A percentile compares a stretch with the other conserved stretches of the same genome.
These are phyloP conservation scores for Arthrobotrys sphaeroides DNA, from an alignment of 2,329 filamentous ascomycete genomes.

Conservation along the genomic window DNA sequence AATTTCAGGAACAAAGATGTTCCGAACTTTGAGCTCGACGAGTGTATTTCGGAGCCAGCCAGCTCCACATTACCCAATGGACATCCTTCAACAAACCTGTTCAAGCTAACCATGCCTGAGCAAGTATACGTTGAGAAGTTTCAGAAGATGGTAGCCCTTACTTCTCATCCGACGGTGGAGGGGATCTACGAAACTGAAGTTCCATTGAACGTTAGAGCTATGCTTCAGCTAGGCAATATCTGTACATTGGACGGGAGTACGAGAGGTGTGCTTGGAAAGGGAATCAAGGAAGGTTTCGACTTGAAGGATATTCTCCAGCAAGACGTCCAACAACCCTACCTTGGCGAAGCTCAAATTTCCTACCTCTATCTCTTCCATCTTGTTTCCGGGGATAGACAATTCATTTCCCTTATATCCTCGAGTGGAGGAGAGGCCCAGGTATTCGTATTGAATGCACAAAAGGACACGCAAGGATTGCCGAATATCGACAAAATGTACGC, in stretches of 20 bases:
- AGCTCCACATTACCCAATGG: conserved; percentile 94
- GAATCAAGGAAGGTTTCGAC: conserved; percentile 92
- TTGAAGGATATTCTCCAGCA: conserved; percentile 70
- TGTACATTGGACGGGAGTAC: conserved; percentile 95
- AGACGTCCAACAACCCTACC: conserved; percentile 71
- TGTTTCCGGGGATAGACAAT: conserved; percentile 85
- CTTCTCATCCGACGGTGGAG: conserved; percentile 93
- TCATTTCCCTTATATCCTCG: conserved; percentile 93
- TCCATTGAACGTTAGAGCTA: conserved; percentile 83
- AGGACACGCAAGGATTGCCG: conserved; percentile 84
- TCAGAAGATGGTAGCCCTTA: conserved; percentile 76
- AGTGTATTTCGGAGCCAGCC: conserved; percentile 90
- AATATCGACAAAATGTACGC: conserved; percentile 89
- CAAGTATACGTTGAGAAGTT: conserved; percentile 85
- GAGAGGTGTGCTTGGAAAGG: conserved; percentile 87
- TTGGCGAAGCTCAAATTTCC: conserved; percentile 76
- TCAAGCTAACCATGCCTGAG: conserved; percentile 90
- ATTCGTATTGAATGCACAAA: conserved; percentile 83
- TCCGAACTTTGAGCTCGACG: conserved; percentile 85
- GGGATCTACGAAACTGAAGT: conserved; percentile 97
- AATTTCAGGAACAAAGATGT: conserved; percentile 89
- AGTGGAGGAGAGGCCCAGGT: conserved; percentile 81
- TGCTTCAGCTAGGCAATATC: conserved; percentile 86
- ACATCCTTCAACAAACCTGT: conserved; percentile 90
- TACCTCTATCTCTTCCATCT: conserved; percentile 96